These are phyloP conservation scores for Arachis stenosperma DNA, from an alignment of 306 rosid species.

Conservation along the genomic window DNA sequence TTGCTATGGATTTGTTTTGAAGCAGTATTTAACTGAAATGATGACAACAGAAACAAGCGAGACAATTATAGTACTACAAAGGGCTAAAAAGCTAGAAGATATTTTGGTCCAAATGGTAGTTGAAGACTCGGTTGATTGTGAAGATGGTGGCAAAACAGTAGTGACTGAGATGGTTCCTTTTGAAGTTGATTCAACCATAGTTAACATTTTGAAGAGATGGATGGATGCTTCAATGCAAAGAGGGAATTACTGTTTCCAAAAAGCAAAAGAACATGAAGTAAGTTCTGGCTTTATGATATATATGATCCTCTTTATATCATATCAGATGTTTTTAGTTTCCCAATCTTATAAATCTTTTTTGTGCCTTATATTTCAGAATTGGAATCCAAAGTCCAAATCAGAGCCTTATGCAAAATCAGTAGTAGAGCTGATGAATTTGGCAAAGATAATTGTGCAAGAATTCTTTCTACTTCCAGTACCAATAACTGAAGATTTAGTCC, in stretches of 20 bases:
- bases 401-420: slow-evolving; percentile 82
- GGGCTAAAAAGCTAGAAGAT: slow-evolving; percentile 77
- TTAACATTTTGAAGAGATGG: slow-evolving; percentile 66
- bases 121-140: slow-evolving; percentile 75
- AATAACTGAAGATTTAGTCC: slow-evolving; percentile 70
- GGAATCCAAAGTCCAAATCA: slow-evolving; percentile 94
- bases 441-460: slow-evolving; percentile 66
- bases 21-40: slow-evolving; percentile 61
- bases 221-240: slow-evolving; percentile 57
- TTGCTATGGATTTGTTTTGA: slow-evolving; percentile 68
- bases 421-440: slow-evolving; percentile 64
- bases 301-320: too few relatives aligned
- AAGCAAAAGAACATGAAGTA: slow-evolving; percentile 80
- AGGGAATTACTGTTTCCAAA: slow-evolving; percentile 50
- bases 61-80: slow-evolving; percentile 59
- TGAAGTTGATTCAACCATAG: slow-evolving; percentile 69
- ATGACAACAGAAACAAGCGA: slow-evolving; percentile 49
- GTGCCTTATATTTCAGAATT: slow-evolving; percentile 55
- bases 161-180: slow-evolving; percentile 90
- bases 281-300: slow-evolving; percentile 30
- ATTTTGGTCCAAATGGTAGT: slow-evolving; percentile 81
- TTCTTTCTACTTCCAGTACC: slow-evolving; percentile 74
- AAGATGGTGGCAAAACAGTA: slow-evolving; percentile 85
- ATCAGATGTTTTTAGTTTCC: neutral
- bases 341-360: neutral